A percentile compares a stretch with the other conserved stretches of the same genome.
These are phyloP conservation scores for Candolleomyces aberdarensis DNA, from an alignment of 768 basidiomycete genomes.

Conservation along the genomic window DNA sequence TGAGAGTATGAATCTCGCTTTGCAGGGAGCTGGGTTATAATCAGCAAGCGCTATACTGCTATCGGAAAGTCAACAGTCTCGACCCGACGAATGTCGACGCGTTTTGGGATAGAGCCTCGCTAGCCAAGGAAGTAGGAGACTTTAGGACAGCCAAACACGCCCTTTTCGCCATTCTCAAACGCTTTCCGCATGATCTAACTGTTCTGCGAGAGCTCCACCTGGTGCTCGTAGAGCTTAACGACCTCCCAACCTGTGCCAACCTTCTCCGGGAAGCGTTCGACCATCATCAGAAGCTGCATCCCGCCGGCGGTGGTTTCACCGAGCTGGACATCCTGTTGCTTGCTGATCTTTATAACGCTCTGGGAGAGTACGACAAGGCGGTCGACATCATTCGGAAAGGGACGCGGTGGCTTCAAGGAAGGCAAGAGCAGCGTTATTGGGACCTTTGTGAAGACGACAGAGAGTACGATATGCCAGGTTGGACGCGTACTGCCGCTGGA, in stretches of 20 bases:
- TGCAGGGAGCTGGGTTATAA: conserved; percentile 63
- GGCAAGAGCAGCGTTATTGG: conserved; percentile 73
- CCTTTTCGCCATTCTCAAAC: conserved; percentile 68
- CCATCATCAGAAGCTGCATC: conserved; percentile 53
- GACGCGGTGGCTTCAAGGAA: conserved; percentile 88
- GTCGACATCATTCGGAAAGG: conserved; percentile 70
- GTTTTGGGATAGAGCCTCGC: conserved; percentile 83
- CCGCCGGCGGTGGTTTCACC: conserved; percentile 53
- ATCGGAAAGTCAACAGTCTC: conserved; percentile 73
- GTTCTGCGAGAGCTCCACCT: conserved; percentile 77
- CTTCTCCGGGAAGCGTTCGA: conserved; percentile 76
- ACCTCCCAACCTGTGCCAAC: conserved; percentile 58
- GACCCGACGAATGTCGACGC: conserved; percentile 83
- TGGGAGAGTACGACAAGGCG: conserved; percentile 65
- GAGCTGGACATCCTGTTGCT: conserved; percentile 77
- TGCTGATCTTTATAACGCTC: conserved; percentile 76
- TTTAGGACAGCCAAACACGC: conserved; percentile 62
- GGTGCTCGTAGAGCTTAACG: conserved; percentile 71
- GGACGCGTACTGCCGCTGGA: conserved; percentile 20
- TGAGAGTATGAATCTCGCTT: neutral
- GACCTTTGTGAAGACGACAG: conserved; percentile 82
- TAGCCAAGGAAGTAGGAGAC: conserved; percentile 76
- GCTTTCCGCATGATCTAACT: conserved; percentile 74
- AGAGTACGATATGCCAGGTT: conserved; percentile 67
- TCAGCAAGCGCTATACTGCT: conserved; percentile 91